phyloP scores from a whole-genome alignment of 495 filamentous ascomycete species.

The Cenococcum geophilum region DNA sequence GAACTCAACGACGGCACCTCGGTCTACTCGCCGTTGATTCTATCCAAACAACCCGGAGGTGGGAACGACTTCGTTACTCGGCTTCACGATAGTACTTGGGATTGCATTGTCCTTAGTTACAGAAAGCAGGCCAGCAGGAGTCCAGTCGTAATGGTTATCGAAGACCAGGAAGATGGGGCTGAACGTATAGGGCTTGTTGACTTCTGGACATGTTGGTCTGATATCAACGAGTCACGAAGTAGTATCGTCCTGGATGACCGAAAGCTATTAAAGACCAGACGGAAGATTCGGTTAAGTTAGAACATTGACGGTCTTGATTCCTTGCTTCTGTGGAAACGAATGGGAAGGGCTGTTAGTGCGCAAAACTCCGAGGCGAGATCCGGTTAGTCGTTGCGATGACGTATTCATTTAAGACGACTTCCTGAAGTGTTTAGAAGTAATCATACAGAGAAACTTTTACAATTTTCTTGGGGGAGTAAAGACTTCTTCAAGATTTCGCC shows the following conservation, averaged over 20 bases:
- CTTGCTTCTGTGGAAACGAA: too few relatives aligned
- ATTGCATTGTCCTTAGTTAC: slow-evolving; percentile 3
- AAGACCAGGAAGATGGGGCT: background rate
- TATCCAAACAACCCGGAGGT: background rate
- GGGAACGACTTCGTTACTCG: background rate
- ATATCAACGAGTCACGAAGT: background rate
- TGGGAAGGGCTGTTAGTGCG: too few relatives aligned
- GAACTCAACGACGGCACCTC: background rate
- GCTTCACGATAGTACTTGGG: background rate
- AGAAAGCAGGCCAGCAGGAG: background rate
- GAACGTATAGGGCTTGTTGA: slow-evolving; percentile 1
- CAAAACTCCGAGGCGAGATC: too few relatives aligned
- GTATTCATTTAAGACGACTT: too few relatives aligned
- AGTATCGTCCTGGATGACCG: background rate
- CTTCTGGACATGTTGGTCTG: background rate
- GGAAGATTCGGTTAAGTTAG: background rate
- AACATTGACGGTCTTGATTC: background rate
- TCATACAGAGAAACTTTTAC: too few relatives aligned
- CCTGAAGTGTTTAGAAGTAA: too few relatives aligned
- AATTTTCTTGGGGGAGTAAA: too few relatives aligned
- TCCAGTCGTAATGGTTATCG: background rate
- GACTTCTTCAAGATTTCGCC: too few relatives aligned
- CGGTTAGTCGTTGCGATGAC: too few relatives aligned
- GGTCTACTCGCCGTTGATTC: background rate
- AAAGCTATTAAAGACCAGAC: background rate